Evolutionary conservation across 306 rosid genomes (phyloP).

Genomic region (Pyrus betulifolia): DNA sequence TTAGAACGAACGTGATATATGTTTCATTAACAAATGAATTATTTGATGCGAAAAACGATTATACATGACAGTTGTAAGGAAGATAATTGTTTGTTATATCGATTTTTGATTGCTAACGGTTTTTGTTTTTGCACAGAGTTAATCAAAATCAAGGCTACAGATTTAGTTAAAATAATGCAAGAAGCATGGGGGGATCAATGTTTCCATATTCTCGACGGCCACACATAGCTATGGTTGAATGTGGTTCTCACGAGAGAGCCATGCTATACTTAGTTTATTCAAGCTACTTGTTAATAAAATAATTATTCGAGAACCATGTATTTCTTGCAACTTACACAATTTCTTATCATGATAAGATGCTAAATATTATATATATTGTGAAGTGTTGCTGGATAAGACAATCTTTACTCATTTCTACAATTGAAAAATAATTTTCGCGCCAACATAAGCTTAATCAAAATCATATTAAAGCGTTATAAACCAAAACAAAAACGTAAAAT

Average conservation of each 20-base stretch:
- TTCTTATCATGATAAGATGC: too few relatives aligned
- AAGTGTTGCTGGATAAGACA: too few relatives aligned
- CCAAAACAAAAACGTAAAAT: background rate
- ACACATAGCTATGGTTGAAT: background rate
- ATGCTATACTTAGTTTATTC: background rate
- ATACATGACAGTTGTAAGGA: background rate
- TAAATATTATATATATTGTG: too few relatives aligned
- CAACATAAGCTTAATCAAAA: background rate
- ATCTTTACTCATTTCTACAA: too few relatives aligned
- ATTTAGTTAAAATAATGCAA: background rate
- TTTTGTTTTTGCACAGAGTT: background rate
- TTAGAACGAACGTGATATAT: too few relatives aligned
- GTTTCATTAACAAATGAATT: too few relatives aligned
- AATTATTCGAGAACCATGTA: too few relatives aligned
- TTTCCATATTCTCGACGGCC: background rate
- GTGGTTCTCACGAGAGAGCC: background rate
- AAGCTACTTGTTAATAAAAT: too few relatives aligned
- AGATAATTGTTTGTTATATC: background rate
- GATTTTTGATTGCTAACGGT: background rate
- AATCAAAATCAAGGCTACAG: background rate
- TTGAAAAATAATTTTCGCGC: too few relatives aligned
- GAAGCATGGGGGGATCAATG: background rate
- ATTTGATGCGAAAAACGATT: background rate
- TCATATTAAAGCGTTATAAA: background rate
- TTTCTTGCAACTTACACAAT: too few relatives aligned